These are phyloP conservation scores for Fusarium decemcellulare DNA, from an alignment of 2,329 filamentous ascomycete genomes.

Conservation along the genomic window DNA sequence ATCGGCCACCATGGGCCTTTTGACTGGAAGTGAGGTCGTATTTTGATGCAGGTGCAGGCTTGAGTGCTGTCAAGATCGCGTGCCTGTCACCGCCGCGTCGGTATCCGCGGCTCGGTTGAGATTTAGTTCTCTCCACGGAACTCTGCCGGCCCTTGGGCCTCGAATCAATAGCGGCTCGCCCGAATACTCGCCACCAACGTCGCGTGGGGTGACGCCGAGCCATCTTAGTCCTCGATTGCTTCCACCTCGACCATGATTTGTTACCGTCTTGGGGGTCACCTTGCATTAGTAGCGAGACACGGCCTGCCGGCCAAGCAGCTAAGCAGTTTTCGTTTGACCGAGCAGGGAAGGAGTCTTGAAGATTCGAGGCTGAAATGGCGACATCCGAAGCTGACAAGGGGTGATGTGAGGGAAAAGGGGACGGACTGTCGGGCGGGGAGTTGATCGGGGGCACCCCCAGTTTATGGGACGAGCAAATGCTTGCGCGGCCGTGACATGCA, in stretches of 20 bases:
- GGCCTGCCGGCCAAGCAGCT: constrained; percentile 3
- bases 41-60: too few species aligned
- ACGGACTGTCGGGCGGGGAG: constrained; percentile 25
- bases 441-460: neutral
- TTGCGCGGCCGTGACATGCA: too few species aligned
- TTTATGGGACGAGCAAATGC: neutral
- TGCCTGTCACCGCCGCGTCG: too few species aligned
- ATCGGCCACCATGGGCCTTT: too few species aligned
- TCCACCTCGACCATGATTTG: constrained; percentile 3
- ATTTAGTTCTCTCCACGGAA: too few species aligned
- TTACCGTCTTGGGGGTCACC: constrained; percentile 8
- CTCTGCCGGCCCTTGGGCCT: neutral
- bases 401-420: constrained; percentile 6
- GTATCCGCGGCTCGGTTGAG: too few species aligned
- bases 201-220: neutral
- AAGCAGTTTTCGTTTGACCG: neutral
- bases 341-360: neutral
- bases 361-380: constrained; percentile 37
- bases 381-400: constrained; percentile 34
- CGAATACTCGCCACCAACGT: neutral
- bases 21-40: too few species aligned
- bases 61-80: too few species aligned
- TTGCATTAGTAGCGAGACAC: constrained; percentile 8
- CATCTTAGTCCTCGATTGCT: neutral
- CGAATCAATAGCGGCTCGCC: neutral